Evolutionary conservation across 2,329 filamentous ascomycete species (phyloP).

Genomic region (Trichophyton mentagrophytes): DNA sequence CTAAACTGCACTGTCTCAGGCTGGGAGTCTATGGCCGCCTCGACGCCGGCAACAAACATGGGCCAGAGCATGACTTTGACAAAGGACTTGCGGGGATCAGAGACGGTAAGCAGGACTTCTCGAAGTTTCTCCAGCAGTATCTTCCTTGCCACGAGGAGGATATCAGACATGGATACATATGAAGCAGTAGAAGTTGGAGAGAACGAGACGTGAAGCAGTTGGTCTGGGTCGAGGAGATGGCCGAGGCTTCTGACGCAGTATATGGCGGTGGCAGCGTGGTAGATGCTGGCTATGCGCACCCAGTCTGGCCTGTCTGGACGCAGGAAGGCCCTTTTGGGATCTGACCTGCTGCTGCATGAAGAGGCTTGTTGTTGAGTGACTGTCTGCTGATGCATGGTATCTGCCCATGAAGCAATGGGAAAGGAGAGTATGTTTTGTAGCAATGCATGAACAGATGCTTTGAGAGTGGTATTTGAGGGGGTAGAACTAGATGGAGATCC

Average conservation of each 20-base stretch:
- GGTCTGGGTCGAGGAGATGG: constrained; percentile 8
- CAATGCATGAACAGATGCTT: neutral
- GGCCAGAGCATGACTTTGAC: constrained; percentile 13
- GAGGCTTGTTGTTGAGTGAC: neutral
- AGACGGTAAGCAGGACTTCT: constrained; percentile 1
- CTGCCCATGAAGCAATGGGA: constrained; percentile 9
- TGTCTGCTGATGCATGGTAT: constrained; percentile 6
- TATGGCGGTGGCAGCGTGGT: constrained; percentile 11
- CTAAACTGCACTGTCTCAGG: neutral
- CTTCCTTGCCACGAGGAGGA: constrained; percentile 10
- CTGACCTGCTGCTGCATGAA: neutral
- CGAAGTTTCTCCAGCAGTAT: constrained; percentile 8
- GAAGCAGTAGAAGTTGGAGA: neutral
- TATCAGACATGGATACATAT: constrained; percentile 10
- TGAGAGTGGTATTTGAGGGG: neutral
- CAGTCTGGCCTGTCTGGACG: constrained; percentile 10
- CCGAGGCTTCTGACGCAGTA: constrained; percentile 12
- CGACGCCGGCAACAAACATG: constrained; percentile 12
- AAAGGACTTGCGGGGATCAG: constrained; percentile 5
- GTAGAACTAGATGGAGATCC: no score
- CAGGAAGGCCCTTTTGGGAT: constrained; percentile 9
- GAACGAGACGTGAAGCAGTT: constrained; percentile 6
- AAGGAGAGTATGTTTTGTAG: constrained; percentile 12
- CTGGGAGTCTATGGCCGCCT: constrained; percentile 9
- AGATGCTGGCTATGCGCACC: constrained; percentile 11